phyloP scores from a whole-genome alignment of 768 basidiomycete genomes.

The Pisolithus microcarpus region DNA sequence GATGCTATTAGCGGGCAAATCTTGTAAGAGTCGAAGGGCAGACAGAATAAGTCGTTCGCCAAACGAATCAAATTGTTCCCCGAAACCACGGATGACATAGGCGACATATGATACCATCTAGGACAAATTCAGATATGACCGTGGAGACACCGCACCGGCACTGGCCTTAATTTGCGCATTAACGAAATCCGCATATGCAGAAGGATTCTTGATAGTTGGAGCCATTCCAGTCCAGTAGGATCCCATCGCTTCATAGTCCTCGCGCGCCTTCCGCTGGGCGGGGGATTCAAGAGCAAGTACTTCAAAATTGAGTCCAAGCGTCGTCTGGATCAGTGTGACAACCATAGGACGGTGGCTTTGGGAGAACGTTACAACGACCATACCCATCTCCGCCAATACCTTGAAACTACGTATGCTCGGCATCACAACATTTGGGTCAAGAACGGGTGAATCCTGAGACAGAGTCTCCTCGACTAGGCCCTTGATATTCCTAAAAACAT shows the following conservation, averaged over 20 bases:
- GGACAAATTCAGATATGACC: background rate
- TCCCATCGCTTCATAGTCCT: slow-evolving; percentile 76
- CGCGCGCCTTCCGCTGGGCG: slow-evolving; percentile 70
- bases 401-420: slow-evolving; percentile 85
- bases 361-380: slow-evolving; percentile 84
- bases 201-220: slow-evolving; percentile 60
- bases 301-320: slow-evolving; percentile 72
- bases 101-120: slow-evolving; percentile 90
- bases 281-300: slow-evolving; percentile 73
- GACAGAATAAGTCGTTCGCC: slow-evolving; percentile 75
- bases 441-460: slow-evolving; percentile 49
- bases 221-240: slow-evolving; percentile 80
- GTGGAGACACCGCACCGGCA: background rate
- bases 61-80: slow-evolving; percentile 62
- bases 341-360: slow-evolving; percentile 71
- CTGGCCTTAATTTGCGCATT: slow-evolving; percentile 84
- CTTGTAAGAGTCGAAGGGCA: slow-evolving; percentile 83
- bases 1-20: slow-evolving; percentile 84
- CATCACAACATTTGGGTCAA: slow-evolving; percentile 54
- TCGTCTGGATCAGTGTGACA: slow-evolving; percentile 56
- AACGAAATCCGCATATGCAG: slow-evolving; percentile 76
- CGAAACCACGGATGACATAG: slow-evolving; percentile 71
- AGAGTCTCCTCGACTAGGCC: slow-evolving; percentile 69
- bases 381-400: slow-evolving; percentile 87
- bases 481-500: slow-evolving; percentile 69